Evolutionary conservation across 306 rosid genomes (phyloP).

Genomic region (Begonia loranthoides): DNA sequence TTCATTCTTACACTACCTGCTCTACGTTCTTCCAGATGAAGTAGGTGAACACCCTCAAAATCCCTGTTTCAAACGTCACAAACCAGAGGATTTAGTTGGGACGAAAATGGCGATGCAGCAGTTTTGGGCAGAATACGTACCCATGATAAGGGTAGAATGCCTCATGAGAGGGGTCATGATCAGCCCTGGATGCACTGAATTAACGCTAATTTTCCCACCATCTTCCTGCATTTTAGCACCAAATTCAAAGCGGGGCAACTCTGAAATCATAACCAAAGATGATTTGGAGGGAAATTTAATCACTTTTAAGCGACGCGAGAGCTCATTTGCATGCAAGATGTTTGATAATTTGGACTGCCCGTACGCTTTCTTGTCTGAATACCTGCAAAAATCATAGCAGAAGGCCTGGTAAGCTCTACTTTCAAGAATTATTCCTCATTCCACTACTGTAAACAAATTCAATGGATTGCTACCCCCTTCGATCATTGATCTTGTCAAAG

Average conservation of each 20-base stretch:
- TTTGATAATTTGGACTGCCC: conserved; percentile 92
- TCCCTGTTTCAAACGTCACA: conserved; percentile 18
- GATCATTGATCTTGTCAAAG: conserved; percentile 53
- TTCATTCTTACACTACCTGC: too few species aligned
- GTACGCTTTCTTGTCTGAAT: conserved; percentile 73
- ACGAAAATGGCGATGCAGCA: too few species aligned
- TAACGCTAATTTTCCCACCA: conserved; percentile 66
- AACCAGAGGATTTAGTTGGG: too few species aligned
- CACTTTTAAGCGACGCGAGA: conserved; percentile 64
- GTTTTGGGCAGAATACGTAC: conserved; percentile 29
- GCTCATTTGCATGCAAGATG: conserved; percentile 65
- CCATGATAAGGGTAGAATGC: conserved; percentile 55
- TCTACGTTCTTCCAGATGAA: conserved; percentile 72
- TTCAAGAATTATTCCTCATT: too few species aligned
- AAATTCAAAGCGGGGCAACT: too few species aligned
- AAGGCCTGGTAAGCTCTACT: too few species aligned
- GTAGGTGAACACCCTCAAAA: conserved; percentile 43
- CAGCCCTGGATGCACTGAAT: conserved; percentile 80
- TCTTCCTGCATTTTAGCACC: conserved; percentile 39
- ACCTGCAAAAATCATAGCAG: conserved; percentile 24
- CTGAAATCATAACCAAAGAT: too few species aligned
- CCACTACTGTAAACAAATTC: too few species aligned
- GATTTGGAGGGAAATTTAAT: too few species aligned
- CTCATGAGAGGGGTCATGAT: conserved; percentile 96
- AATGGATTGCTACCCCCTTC: conserved; percentile 22